Evolutionary conservation across 2,329 filamentous ascomycete genomes (phyloP).

Genomic region (Colletotrichum phormii): DNA sequence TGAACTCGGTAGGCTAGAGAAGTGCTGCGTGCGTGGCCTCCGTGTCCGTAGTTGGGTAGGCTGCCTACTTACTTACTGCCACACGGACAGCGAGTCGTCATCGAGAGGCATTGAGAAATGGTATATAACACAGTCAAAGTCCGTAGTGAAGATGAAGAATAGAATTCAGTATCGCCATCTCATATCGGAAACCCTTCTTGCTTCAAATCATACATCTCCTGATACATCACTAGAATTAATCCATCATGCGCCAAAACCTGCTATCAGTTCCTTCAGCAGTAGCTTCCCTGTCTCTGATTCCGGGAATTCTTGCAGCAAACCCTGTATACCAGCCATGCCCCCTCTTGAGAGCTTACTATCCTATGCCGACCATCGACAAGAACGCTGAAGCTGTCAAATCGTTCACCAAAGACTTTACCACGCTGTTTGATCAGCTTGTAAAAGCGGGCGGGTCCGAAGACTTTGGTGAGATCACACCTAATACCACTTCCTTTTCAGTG

Average conservation of each 20-base stretch:
- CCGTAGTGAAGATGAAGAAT: not conserved
- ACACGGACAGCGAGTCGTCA: not conserved
- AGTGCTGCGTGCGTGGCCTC: not conserved
- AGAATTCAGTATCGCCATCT: not conserved
- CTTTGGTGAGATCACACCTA: constrained; percentile 41
- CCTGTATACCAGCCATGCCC: constrained; percentile 38
- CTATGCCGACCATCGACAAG: constrained; percentile 29
- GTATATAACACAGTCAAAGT: not conserved
- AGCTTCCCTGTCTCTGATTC: not conserved
- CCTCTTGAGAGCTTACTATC: constrained; percentile 38
- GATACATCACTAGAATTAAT: too few species aligned
- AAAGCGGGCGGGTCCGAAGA: constrained; percentile 36
- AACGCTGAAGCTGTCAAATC: constrained; percentile 24
- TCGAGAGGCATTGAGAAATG: too few species aligned
- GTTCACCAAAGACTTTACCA: constrained; percentile 37
- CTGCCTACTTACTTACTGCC: not conserved
- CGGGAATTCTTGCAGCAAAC: not conserved
- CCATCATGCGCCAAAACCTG: not conserved
- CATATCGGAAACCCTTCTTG: not conserved
- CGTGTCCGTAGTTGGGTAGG: not conserved
- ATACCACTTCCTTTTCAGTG: constrained; percentile 44
- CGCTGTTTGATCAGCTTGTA: constrained; percentile 39
- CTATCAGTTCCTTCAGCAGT: not conserved
- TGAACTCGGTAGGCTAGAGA: not conserved
- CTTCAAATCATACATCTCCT: not conserved